These are phyloP conservation scores for Aureobasidium sp. DNA, from an alignment of 2,329 filamentous ascomycete species.

Conservation along the genomic window DNA sequence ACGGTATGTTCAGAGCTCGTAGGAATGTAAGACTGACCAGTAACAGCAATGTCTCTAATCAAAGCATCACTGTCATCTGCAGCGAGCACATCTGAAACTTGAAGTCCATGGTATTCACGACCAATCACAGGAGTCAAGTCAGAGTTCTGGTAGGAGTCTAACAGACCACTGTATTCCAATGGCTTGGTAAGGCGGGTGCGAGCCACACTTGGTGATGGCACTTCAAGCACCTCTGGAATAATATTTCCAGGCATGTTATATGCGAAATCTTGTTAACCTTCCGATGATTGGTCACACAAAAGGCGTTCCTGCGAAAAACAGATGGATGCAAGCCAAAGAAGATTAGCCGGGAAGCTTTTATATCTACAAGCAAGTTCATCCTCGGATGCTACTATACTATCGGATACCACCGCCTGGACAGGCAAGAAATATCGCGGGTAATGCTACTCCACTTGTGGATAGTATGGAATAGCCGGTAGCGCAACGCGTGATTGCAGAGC, in stretches of 20 bases:
- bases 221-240: background rate
- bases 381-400: background rate
- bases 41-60: conserved; percentile 19
- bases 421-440: background rate
- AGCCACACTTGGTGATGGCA: conserved; percentile 4
- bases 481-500: background rate
- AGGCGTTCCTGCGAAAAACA: background rate
- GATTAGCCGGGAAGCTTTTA: conserved; percentile 4
- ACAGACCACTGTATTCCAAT: conserved; percentile 13
- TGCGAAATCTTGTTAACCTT: background rate
- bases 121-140: conserved; percentile 16
- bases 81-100: conserved; percentile 17
- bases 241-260: conserved; percentile 13
- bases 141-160: conserved; percentile 6
- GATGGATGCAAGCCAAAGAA: background rate
- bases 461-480: conserved; percentile 1
- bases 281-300: background rate
- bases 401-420: background rate
- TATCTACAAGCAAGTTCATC: background rate
- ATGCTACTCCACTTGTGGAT: background rate
- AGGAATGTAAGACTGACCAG: background rate
- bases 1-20: background rate
- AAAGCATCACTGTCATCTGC: conserved; percentile 17
- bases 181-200: conserved; percentile 11
- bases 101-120: conserved; percentile 17